Base-by-base conservation (phyloP, 2,329 filamentous ascomycete species). In the Xylariaceae sp. region DNA sequence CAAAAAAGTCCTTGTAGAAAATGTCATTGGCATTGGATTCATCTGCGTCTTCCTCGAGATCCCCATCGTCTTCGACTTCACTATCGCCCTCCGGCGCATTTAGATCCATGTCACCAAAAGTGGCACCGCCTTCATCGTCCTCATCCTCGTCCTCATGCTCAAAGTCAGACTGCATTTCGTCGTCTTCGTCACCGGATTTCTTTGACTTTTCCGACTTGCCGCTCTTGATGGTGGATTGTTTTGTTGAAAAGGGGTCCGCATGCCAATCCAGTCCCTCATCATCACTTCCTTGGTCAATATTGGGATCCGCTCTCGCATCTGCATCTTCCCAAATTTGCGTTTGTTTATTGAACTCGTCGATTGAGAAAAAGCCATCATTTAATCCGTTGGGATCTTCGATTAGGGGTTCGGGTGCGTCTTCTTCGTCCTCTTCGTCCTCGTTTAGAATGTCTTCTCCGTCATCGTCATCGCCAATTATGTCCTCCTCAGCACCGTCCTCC, bases 311-410 rank as follows among this genome's bases (percentile, higher is more conserved):
- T 60, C 81, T 80, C 31, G 82, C 81, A 69, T 97, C 92, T 70
- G 91, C 87, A 60, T 89, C 84, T 71, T 99, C 94, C 47, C 96
- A 84, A 68, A 87, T 87, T 65, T 95, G 89, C 1, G 91, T 89
- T 68, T 95, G 89, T 68, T 87, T 89, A 77, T 99, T 99, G 80
- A 99, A 99, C 56, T 95, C 85, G 65, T 97, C 91, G 65, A 99
- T 92, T 12, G 90, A 95, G 74, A 99, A 99, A 75, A 99, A 99
- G 4, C 91, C 92, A 67, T 99, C 94, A 66, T 99, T 97, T 34
- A 99, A 81, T 5, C 91, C 90, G 67, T 94, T 80, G 3, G 85
- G 84, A 66, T 97, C 91, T 63, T 85, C 78, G 6, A 84, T 74
- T 56, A 86, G 86, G 40, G 81, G 80, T 47, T 80, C 79, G 1